Percentiles rank a stretch among this genome's conserved stretches.
Conservation (phyloP, 1,284 basidiomycete genomes). For the Pseudozyma hubeiensis region DNA sequence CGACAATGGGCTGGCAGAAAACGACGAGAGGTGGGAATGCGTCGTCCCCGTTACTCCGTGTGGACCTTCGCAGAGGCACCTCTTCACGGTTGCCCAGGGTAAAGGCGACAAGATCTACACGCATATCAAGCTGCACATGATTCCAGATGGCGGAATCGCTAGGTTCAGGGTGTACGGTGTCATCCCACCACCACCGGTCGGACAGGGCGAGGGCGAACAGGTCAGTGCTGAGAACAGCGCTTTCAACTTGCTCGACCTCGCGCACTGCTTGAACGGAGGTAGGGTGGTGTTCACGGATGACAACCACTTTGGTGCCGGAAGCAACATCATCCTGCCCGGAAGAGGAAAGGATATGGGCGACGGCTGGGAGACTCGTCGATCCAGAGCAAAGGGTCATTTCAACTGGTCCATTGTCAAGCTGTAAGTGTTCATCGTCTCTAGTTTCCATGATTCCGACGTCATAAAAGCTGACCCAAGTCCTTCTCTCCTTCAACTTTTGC, state of each 20-base stretch:
- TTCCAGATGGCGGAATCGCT: constrained; percentile 87
- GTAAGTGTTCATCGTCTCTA: constrained; percentile 71
- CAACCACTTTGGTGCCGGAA: constrained; percentile 92
- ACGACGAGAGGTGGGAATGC: constrained; percentile 61
- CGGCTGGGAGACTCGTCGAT: constrained; percentile 97
- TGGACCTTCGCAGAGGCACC: constrained; percentile 84
- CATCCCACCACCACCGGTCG: constrained; percentile 57
- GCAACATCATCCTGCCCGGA: constrained; percentile 90
- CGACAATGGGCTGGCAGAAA: constrained; percentile 51
- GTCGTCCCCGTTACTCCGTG: constrained; percentile 60
- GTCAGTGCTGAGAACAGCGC: constrained; percentile 65
- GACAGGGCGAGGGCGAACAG: constrained; percentile 67
- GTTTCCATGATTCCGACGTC: not conserved
- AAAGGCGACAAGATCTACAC: constrained; percentile 72
- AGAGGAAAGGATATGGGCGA: constrained; percentile 92
- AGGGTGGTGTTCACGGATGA: constrained; percentile 80
- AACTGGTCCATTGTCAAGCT: constrained; percentile 93
- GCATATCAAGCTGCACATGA: constrained; percentile 92
- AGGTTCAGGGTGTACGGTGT: constrained; percentile 69
- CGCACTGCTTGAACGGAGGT: constrained; percentile 89
- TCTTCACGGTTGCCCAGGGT: constrained; percentile 76
- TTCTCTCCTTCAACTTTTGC: not conserved
- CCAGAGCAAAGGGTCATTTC: constrained; percentile 80
- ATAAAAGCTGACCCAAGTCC: not conserved
- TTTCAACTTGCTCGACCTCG: constrained; percentile 77